Evolutionary conservation across 2,329 filamentous ascomycete genomes (phyloP), one percentile per base, ranked within the genome.

Genomic region (Trichoderma oligosporum): DNA sequence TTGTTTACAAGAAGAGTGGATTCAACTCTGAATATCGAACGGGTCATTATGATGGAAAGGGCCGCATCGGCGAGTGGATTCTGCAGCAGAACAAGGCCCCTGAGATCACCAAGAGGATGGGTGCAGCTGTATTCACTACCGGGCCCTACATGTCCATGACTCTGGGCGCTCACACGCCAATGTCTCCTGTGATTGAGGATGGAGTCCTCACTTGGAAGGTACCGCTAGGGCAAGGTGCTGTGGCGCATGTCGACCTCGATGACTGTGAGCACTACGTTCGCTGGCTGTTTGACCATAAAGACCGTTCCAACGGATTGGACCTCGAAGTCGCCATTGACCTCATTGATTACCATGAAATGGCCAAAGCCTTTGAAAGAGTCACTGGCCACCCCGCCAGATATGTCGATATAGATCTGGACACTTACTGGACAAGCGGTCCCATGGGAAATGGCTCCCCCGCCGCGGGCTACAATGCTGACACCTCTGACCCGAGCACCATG

Each of bases 11-110:
- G 69, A 76, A 78, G 63, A 67, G 70, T 36, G 75, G 74, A 0
- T 82, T 76, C 59, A 69, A 78, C 39, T 70, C 75, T 0, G 70
- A 73, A 48, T 76, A 75, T 60, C 71, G 76, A 9, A 65, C 65
- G 1, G 79, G 78, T 1, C 79, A 82, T 66, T 79, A 79, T 47
- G 77, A 77, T 61, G 71, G 68, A 18, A 77, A 78, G 64, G 76
- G 77, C 8, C 65, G 76, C 9, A 62, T 78, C 4, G 74, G 67
- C 7, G 70, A 77, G 60, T 76, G 72, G 73, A 71, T 78, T n/a
- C 64, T 76, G 12, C 64, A 67, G 36, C 75, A 78, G 62, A 75
- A 75, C 59, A 31, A 59, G 38, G 61, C 62, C 9, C 51, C 51
- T 3, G 44, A 31, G 29, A 59, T 41, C 29, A 16, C 27, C 4